phyloP scores from a whole-genome alignment of 345 rosid species.

The Acer yangbiense region DNA sequence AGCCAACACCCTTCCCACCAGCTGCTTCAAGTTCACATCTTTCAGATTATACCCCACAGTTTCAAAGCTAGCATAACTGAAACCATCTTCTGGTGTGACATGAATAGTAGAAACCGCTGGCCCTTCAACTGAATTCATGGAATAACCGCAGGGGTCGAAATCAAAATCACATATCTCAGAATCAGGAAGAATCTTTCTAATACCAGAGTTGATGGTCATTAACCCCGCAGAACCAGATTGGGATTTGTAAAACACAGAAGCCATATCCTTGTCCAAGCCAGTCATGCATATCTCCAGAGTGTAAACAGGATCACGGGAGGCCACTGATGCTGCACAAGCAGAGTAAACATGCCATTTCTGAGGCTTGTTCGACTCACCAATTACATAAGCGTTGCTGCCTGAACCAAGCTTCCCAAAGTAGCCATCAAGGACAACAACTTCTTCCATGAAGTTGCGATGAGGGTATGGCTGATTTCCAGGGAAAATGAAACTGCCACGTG shows the following conservation, averaged over 20 bases:
- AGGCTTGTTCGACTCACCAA: conserved; percentile 47
- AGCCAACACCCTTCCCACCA: conserved; percentile 58
- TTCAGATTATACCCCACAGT: conserved; percentile 57
- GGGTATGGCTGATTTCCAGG: conserved; percentile 72
- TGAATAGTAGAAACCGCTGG: conserved; percentile 76
- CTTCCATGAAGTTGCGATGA: conserved; percentile 75
- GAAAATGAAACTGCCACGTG: conserved; percentile 72
- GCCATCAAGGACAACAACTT: conserved; percentile 69
- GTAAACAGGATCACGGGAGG: conserved; percentile 33
- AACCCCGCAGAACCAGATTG: conserved; percentile 46
- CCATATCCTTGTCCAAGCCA: conserved; percentile 55
- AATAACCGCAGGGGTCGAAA: conserved; percentile 83
- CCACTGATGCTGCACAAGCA: conserved; percentile 41
- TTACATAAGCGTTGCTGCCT: conserved; percentile 63
- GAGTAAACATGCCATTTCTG: conserved; percentile 85
- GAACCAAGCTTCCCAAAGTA: conserved; percentile 57
- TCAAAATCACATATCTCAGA: conserved; percentile 77
- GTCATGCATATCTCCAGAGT: conserved; percentile 94
- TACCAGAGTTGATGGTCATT: conserved; percentile 66
- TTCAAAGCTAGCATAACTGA: conserved; percentile 89
- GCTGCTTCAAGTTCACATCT: conserved; percentile 31
- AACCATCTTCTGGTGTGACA: conserved; percentile 77
- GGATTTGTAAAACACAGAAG: conserved; percentile 58
- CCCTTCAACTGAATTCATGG: conserved; percentile 79
- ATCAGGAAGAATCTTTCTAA: conserved; percentile 66